These are phyloP conservation scores for Rubia balearica DNA, from an alignment of 305 asterid genomes.

Conservation along the genomic window DNA sequence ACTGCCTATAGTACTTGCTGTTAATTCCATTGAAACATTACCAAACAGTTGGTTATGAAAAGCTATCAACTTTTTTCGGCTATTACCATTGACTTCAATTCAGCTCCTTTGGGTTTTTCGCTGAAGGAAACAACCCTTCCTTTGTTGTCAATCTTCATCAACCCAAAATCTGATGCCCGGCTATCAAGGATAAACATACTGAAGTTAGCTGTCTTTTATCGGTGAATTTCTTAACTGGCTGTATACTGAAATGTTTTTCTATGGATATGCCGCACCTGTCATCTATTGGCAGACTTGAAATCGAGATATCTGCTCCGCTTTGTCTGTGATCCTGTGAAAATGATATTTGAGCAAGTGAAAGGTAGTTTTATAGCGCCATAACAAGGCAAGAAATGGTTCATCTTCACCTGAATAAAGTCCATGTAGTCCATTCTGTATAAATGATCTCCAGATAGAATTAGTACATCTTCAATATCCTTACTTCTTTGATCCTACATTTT, in stretches of 20 bases:
- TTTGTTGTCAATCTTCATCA: constrained; percentile 83
- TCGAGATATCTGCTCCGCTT: constrained; percentile 93
- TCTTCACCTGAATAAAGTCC: constrained; percentile 82
- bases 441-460: constrained; percentile 95
- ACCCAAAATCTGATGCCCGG: constrained; percentile 97
- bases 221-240: neutral
- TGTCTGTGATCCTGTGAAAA: constrained; percentile 69
- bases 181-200: constrained; percentile 45
- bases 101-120: constrained; percentile 81
- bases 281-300: constrained; percentile 75
- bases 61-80: constrained; percentile 11
- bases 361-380: neutral
- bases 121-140: constrained; percentile 82
- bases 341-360: constrained; percentile 13
- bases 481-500: constrained; percentile 76
- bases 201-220: constrained; percentile 7
- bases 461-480: constrained; percentile 87
- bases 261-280: constrained; percentile 40
- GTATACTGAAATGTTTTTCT: no score
- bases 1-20: constrained; percentile 55
- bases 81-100: constrained; percentile 81
- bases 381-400: neutral
- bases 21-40: constrained; percentile 8
- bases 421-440: constrained; percentile 93
- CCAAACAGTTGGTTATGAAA: constrained; percentile 11